phyloP scores from a whole-genome alignment of 768 basidiomycete species.

The Termitomyces sp. region DNA sequence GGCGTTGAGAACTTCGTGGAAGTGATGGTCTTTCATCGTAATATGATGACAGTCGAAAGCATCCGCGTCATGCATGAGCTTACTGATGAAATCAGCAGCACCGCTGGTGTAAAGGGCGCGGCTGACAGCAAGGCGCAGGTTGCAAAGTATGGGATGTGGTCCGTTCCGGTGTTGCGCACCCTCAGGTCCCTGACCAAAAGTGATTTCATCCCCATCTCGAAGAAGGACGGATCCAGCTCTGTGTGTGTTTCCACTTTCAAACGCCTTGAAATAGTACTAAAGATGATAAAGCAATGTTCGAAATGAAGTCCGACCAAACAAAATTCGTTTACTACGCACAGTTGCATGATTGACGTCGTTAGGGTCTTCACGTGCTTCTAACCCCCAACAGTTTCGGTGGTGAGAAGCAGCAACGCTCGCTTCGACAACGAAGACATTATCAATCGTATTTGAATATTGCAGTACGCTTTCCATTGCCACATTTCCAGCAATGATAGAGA shows the following conservation, averaged over 20 bases:
- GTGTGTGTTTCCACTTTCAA: conserved; percentile 1
- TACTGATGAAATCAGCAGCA: conserved; percentile 6
- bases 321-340: neutral
- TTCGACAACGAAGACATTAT: conserved; percentile 10
- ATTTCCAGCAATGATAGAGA: conserved; percentile 8
- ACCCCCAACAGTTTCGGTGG: conserved; percentile 9
- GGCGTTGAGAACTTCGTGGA: conserved; percentile 12
- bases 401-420: conserved; percentile 7
- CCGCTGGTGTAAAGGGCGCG: conserved; percentile 14
- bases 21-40: conserved; percentile 1
- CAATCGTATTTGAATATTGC: conserved; percentile 2
- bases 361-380: conserved; percentile 7
- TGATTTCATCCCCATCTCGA: conserved; percentile 14
- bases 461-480: conserved; percentile 1
- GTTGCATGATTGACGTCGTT: neutral
- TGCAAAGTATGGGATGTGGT: conserved; percentile 17
- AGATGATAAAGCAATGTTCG: neutral
- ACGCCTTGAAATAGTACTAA: conserved; percentile 10
- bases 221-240: conserved; percentile 7
- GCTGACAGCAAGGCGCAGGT: conserved; percentile 17
- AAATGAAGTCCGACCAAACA: neutral
- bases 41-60: conserved; percentile 1
- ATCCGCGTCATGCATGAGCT: conserved; percentile 10
- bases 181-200: conserved; percentile 14
- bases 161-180: conserved; percentile 10